phyloP scores from a whole-genome alignment of 805 yeast species.

The Candida broadrunensis region DNA sequence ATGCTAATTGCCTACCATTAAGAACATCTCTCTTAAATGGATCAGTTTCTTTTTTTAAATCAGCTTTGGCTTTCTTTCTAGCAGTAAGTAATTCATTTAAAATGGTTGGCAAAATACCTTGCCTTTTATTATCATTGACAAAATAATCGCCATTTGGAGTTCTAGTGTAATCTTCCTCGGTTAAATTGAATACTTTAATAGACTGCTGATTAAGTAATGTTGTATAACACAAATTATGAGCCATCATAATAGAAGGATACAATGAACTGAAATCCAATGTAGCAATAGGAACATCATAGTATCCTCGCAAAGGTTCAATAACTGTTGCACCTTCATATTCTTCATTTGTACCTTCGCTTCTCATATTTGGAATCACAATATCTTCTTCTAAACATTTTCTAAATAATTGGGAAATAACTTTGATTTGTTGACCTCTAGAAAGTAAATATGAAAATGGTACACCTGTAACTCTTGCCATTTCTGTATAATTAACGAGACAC shows the following conservation, averaged over 20 bases:
- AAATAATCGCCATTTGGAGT: constrained; percentile 94
- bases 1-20: constrained; percentile 95
- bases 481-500: constrained; percentile 96
- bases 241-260: constrained; percentile 99
- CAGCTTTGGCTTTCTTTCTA: constrained; percentile 89
- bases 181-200: constrained; percentile 59
- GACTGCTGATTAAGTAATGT: constrained; percentile 72
- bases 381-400: constrained; percentile 87
- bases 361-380: constrained; percentile 88
- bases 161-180: constrained; percentile 71
- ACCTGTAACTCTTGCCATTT: constrained; percentile 99
- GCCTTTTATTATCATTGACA: constrained; percentile 63
- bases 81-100: constrained; percentile 85
- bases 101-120: constrained; percentile 91
- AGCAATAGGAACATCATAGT: constrained; percentile 95
- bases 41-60: constrained; percentile 87
- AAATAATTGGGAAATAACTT: constrained; percentile 92
- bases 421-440: constrained; percentile 95
- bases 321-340: constrained; percentile 99
- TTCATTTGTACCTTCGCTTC: constrained; percentile 75
- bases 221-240: constrained; percentile 95
- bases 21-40: constrained; percentile 91
- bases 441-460: constrained; percentile 91
- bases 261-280: constrained; percentile 96
- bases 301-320: constrained; percentile 94